These are phyloP conservation scores for Chytriomyces hyalinus DNA, from an alignment of 192 early-diverging fungal genomes.

Conservation along the genomic window DNA sequence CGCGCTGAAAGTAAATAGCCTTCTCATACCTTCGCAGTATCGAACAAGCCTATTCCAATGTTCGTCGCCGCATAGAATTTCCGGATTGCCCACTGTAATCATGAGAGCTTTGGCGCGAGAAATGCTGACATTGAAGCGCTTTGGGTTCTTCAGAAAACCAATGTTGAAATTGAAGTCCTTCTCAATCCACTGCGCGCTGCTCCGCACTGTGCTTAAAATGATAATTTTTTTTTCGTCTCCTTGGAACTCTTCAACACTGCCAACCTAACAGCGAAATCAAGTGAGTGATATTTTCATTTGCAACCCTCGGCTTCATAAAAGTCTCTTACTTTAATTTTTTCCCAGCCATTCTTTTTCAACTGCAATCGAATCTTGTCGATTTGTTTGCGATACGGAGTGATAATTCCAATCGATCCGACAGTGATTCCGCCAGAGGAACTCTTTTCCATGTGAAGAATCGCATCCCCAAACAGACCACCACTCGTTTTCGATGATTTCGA, in stretches of 20 bases:
- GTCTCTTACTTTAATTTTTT: background rate
- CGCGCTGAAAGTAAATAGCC: background rate
- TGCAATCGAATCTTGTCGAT: constrained; percentile 39
- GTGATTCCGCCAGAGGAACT: constrained; percentile 16
- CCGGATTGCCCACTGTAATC: constrained; percentile 44
- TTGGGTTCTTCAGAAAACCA: constrained; percentile 50
- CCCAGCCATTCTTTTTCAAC: constrained; percentile 34
- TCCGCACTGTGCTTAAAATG: constrained; percentile 41
- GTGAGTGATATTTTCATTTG: no score
- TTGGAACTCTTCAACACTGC: constrained; percentile 51
- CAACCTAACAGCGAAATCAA: constrained; percentile 6
- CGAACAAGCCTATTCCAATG: constrained; percentile 35
- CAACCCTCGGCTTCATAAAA: no score
- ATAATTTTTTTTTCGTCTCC: constrained; percentile 38
- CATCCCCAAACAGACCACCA: constrained; percentile 2
- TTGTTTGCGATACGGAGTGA: constrained; percentile 45
- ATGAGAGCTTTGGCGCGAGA: constrained; percentile 51
- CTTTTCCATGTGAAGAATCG: constrained; percentile 15
- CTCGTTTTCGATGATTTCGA: background rate
- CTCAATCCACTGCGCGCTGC: constrained; percentile 24
- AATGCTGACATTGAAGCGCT: constrained; percentile 54
- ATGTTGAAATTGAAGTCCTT: constrained; percentile 37
- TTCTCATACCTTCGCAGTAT: constrained; percentile 11
- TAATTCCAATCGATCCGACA: constrained; percentile 38
- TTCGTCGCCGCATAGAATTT: constrained; percentile 34